Conservation (phyloP, 805 yeast species). For the Candida sphagnicola region DNA sequence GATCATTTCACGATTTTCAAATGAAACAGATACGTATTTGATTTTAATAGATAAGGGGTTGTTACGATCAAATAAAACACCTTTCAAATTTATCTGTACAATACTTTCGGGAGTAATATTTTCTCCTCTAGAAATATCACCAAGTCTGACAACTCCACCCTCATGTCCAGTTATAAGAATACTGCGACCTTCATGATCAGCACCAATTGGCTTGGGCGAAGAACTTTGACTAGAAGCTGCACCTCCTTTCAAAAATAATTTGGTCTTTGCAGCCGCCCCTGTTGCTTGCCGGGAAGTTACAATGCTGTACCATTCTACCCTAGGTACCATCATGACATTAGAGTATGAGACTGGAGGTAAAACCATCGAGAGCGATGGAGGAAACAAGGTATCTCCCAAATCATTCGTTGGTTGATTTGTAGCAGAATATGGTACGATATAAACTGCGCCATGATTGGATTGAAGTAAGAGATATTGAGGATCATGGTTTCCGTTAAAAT, state of each 20-base stretch:
- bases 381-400: constrained; percentile 46
- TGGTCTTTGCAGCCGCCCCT: constrained; percentile 39
- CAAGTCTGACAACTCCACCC: constrained; percentile 76
- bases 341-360: constrained; percentile 66
- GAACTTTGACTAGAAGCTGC: constrained; percentile 47
- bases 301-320: constrained; percentile 78
- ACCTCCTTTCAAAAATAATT: constrained; percentile 72
- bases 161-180: constrained; percentile 80
- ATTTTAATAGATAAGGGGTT: constrained; percentile 42
- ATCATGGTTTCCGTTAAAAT: constrained; percentile 74
- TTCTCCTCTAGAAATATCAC: constrained; percentile 82
- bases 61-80: constrained; percentile 24
- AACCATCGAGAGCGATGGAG: constrained; percentile 76
- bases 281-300: constrained; percentile 34
- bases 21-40: constrained; percentile 64
- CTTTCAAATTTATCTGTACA: constrained; percentile 30
- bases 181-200: constrained; percentile 39
- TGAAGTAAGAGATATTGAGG: constrained; percentile 62
- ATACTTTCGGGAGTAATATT: constrained; percentile 26
- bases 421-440: constrained; percentile 53
- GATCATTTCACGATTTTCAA: constrained; percentile 71
- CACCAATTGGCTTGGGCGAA: constrained; percentile 28
- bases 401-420: constrained; percentile 16
- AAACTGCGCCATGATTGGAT: constrained; percentile 61
- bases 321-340: constrained; percentile 47